Evolutionary conservation across 768 basidiomycete species (phyloP), one percentile per base, ranked within the genome.

Genomic region (Lepiota venenata): DNA sequence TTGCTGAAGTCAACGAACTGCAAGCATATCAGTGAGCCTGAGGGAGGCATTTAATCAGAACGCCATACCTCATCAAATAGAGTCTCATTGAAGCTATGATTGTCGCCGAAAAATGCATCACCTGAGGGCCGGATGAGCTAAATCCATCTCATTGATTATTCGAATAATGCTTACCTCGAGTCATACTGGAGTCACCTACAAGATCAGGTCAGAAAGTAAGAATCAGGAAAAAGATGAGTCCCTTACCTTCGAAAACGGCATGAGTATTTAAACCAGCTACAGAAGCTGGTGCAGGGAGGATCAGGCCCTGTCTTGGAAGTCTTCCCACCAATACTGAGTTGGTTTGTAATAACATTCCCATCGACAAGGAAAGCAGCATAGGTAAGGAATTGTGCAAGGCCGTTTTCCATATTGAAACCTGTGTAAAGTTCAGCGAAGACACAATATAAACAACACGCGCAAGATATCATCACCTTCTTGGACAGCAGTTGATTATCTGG

Each of bases 71-170:
- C 32, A 21, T 61, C 57, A 37, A 58, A 64, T 1, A 60, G 47
- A 1, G 58, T 60, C 29, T 61, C 52, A 50, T 64, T 62, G 47
- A 64, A 60, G 43, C 58, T 62, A 36, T 58, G 53, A 38, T 64
- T 61, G 46, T 61, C 61, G 1, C 60, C 63, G 32, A 62, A 60
- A 40, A 54, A 59, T 29, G 55, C 56, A 49, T 64, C 63, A 1
- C 36, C 58, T 57, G 20, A 10, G 25, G 11, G 16, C 32, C 10
- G 8, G n/a, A 18, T 39, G 12, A 46, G 20, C 20, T 5, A n/a
- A 11, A 15, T 50, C 20, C 18, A 6, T n/a, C n/a, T n/a, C 15
- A 3, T 21, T 14, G 10, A 29, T 20, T n/a, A 20, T 11, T 27
- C 25, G 3, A 32, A 16, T n/a, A 44, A 16, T 7, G 9, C 39